phyloP scores from a whole-genome alignment of 1,139 yeast species.

The Eremothecium gossypii region DNA sequence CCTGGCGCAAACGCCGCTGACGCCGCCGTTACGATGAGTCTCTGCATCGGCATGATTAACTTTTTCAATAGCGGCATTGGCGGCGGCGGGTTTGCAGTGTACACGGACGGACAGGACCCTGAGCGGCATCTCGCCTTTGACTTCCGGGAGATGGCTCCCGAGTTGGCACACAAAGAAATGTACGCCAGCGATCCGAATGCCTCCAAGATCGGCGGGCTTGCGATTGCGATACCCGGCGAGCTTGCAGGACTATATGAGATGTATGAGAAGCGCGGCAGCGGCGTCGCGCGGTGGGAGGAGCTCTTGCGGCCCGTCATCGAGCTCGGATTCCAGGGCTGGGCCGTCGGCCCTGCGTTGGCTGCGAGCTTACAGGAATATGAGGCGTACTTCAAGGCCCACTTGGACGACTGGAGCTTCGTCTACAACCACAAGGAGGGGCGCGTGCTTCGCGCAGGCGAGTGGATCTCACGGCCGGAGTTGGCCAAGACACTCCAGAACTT shows the following conservation, averaged over 20 bases:
- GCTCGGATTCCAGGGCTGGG: conserved; percentile 61
- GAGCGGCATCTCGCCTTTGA: conserved; percentile 51
- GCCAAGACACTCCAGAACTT: conserved; percentile 61
- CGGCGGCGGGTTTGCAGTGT: conserved; percentile 76
- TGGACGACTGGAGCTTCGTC: conserved; percentile 48
- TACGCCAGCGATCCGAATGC: conserved; percentile 37
- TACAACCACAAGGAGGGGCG: conserved; percentile 29
- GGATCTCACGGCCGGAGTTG: conserved; percentile 45
- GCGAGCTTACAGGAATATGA: conserved; percentile 34
- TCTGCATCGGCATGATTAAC: conserved; percentile 79
- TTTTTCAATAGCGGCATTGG: conserved; percentile 88
- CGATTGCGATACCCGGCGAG: conserved; percentile 87
- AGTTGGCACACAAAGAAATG: conserved; percentile 53
- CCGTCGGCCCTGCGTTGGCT: conserved; percentile 42
- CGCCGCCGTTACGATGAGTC: conserved; percentile 80
- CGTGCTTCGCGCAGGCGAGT: conserved; percentile 46
- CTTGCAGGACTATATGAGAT: conserved; percentile 66
- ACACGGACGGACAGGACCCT: conserved; percentile 34
- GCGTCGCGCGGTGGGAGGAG: conserved; percentile 61
- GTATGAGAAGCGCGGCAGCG: conserved; percentile 55
- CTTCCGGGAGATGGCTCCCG: conserved; percentile 85
- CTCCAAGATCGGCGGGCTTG: conserved; percentile 72
- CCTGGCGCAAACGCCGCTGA: conserved; percentile 65
- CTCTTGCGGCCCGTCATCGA: conserved; percentile 67
- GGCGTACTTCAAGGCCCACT: conserved; percentile 29